phyloP scores from a whole-genome alignment of 1,284 basidiomycete genomes.

The Veloboletus limbatus region DNA sequence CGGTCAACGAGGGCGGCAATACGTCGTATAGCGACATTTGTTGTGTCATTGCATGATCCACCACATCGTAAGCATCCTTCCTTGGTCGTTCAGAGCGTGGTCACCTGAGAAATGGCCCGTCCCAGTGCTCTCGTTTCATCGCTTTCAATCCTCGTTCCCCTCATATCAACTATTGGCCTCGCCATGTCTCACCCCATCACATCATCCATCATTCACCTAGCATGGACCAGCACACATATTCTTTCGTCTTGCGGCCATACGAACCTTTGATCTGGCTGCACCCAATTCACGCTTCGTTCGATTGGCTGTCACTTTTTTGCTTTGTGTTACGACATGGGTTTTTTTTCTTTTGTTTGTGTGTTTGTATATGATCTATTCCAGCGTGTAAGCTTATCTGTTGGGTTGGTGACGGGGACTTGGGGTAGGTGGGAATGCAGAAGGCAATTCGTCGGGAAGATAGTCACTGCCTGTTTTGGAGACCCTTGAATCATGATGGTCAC shows the following conservation, averaged over 20 bases:
- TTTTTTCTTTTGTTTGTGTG: too few relatives aligned
- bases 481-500: too few relatives aligned
- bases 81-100: neutral
- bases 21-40: neutral
- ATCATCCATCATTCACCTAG: neutral
- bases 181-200: neutral
- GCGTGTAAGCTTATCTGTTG: too few relatives aligned
- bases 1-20: slow-evolving; percentile 9
- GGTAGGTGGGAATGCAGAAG: too few relatives aligned
- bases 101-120: slow-evolving; percentile 5
- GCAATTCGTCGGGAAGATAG: too few relatives aligned
- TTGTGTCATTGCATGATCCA: slow-evolving; percentile 21
- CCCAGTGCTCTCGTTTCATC: too few relatives aligned
- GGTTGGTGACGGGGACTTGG: too few relatives aligned
- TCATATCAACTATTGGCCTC: neutral
- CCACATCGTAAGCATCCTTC: slow-evolving; percentile 11
- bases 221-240: slow-evolving; percentile 6
- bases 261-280: slow-evolving; percentile 7
- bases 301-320: slow-evolving; percentile 6
- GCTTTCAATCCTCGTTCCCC: neutral
- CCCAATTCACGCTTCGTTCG: slow-evolving; percentile 15
- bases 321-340: slow-evolving; percentile 20
- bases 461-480: too few relatives aligned
- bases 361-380: too few relatives aligned
- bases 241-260: slow-evolving; percentile 3